phyloP scores from a whole-genome alignment of 805 yeast genomes.

The Soucietia sequanensis region DNA sequence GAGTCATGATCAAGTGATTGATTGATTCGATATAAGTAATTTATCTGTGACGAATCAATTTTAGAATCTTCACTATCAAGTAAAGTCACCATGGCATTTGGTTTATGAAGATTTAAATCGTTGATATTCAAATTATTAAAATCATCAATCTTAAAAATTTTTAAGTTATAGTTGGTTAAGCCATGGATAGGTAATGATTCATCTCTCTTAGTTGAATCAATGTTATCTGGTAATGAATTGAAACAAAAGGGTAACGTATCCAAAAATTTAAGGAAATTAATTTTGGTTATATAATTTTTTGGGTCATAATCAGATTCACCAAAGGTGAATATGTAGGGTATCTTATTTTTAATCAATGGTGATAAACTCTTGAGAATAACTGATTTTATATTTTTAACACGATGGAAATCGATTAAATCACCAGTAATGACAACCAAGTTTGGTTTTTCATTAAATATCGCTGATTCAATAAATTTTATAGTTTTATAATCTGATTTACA shows the following conservation, averaged over 20 bases:
- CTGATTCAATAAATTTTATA: conserved; percentile 24
- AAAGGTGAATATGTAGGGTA: conserved; percentile 37
- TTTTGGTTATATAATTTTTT: conserved; percentile 4
- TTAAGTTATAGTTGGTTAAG: conserved; percentile 35
- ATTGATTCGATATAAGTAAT: conserved; percentile 29
- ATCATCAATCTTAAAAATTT: conserved; percentile 13
- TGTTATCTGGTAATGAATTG: conserved; percentile 16
- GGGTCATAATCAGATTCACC: conserved; percentile 32
- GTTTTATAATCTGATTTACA: conserved; percentile 31
- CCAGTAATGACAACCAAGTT: conserved; percentile 40
- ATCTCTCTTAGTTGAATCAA: conserved; percentile 10
- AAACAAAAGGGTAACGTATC: conserved; percentile 36
- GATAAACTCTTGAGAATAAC: conserved; percentile 29
- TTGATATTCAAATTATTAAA: not conserved
- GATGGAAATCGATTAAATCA: conserved; percentile 32
- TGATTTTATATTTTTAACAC: conserved; percentile 25
- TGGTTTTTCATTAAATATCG: conserved; percentile 27
- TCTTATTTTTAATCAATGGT: conserved; percentile 28
- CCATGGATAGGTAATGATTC: conserved; percentile 22
- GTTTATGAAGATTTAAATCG: conserved; percentile 10
- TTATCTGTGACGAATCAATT: conserved; percentile 33
- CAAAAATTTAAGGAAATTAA: conserved; percentile 17
- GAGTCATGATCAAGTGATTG: too few species aligned
- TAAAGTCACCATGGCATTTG: conserved; percentile 26
- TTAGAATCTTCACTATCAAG: conserved; percentile 31